Base-by-base conservation (phyloP, 768 basidiomycete species). In the Russula sp. region DNA sequence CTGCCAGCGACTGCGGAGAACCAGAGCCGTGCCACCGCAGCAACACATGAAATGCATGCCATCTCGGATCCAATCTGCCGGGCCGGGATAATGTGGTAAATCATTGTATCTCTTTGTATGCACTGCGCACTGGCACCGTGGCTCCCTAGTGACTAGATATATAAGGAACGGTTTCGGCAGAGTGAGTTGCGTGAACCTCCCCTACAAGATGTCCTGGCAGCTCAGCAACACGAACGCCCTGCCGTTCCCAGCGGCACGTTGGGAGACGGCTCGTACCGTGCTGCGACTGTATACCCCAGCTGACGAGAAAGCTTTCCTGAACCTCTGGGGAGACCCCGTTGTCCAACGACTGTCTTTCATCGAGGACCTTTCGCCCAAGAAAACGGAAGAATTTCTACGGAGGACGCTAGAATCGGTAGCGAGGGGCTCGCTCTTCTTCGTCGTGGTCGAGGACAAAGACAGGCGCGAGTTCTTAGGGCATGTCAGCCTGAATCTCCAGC, bases 401-500 rank as follows among this genome's bases (percentile, higher is more conserved):
- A 52, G 20, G 51, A 55, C 53, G 2, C 53, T 64, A 65, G 53
- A 65, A 49, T 52, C 31, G 50, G 44, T 50, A 31, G 44, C 31
- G n/a, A 53, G 27, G 6, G 58, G 50, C 35, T 42, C 53, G 14
- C 13, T 68, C 39, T 70, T 78, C 57, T 66, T 68, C 47, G 63
- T 62, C 14, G 64, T 77, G 59, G 61, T 76, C 63, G 70, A 69
- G 27, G 66, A 68, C 27, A 71, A 71, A 45, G 70, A 68, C 47
- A 71, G 70, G 20, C 68, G 63, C 57, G 72, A 68, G 47, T 75
- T 77, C 62, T 59, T 77, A 37, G 76, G 77, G 22, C 69, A 73
- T 14, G 67, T 74, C 44, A 68, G 69, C 47, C 37, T 77, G 27
- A 68, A 64, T 54, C 68, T 72, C 6, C 64, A 54, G 22, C 66